Evolutionary conservation across 768 basidiomycete genomes (phyloP).

Genomic region (Fomitopsis serialis): DNA sequence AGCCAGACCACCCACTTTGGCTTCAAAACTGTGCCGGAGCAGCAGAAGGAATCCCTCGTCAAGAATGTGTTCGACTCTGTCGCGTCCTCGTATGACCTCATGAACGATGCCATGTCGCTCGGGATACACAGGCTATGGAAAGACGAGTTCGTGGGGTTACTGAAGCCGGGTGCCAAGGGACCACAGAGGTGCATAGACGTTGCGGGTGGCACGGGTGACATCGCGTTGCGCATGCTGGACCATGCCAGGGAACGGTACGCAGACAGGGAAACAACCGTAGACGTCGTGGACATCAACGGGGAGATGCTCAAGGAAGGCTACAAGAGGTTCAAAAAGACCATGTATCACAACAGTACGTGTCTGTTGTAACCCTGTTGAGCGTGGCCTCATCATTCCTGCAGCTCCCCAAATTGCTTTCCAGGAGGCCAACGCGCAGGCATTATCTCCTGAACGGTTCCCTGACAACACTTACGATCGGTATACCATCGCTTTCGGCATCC

Average conservation of each 20-base stretch:
- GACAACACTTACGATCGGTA: conserved; percentile 91
- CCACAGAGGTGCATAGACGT: conserved; percentile 86
- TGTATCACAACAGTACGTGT: conserved; percentile 92
- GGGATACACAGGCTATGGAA: conserved; percentile 98
- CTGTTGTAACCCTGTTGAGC: neutral
- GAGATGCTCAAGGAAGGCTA: conserved; percentile 94
- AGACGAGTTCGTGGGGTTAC: conserved; percentile 72
- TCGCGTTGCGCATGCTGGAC: conserved; percentile 91
- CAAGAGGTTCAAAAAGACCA: conserved; percentile 89
- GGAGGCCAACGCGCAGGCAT: conserved; percentile 86
- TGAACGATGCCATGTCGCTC: conserved; percentile 99
- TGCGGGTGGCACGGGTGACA: conserved; percentile 97
- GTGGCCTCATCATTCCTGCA: conserved; percentile 23
- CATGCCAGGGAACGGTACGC: conserved; percentile 83
- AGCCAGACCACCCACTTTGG: conserved; percentile 81
- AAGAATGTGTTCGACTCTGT: conserved; percentile 94
- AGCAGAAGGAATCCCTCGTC: conserved; percentile 84
- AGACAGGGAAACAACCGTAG: conserved; percentile 84
- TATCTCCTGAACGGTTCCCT: conserved; percentile 61
- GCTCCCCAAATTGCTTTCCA: conserved; percentile 91
- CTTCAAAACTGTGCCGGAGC: conserved; percentile 83
- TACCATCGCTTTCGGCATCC: conserved; percentile 97
- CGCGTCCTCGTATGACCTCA: conserved; percentile 90
- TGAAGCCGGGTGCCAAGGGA: conserved; percentile 74
- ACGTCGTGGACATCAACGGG: conserved; percentile 89